A percentile compares a stretch with the other conserved stretches of the same genome.
phyloP scores from a whole-genome alignment of 257 asterid genomes.

The Coffea canephora region DNA sequence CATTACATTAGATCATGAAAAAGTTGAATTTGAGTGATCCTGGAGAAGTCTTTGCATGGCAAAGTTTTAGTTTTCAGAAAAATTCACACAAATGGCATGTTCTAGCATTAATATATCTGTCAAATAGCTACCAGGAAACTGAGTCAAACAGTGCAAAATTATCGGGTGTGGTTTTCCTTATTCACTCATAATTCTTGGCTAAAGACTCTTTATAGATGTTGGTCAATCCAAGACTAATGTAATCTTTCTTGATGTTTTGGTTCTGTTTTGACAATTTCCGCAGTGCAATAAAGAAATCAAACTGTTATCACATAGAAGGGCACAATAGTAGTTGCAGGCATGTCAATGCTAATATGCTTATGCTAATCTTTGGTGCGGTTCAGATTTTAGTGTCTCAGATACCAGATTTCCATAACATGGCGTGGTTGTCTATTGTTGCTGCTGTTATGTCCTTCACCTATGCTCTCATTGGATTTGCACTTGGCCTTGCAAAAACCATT shows the following conservation, averaged over 20 bases:
- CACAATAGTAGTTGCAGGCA: constrained; percentile 44
- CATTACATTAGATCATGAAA: too few species aligned
- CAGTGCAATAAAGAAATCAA: constrained; percentile 70
- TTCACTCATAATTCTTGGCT: neutral
- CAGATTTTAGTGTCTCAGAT: constrained; percentile 64
- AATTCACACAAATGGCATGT: neutral
- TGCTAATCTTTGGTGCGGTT: constrained; percentile 52
- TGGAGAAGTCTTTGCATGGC: neutral
- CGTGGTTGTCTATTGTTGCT: constrained; percentile 62
- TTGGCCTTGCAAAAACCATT: constrained; percentile 65
- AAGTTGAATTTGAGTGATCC: neutral
- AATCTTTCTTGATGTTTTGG: neutral
- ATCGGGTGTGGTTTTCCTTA: neutral
- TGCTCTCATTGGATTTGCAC: constrained; percentile 57
- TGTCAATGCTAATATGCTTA: constrained; percentile 34
- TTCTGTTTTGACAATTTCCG: constrained; percentile 6
- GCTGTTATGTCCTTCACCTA: constrained; percentile 71
- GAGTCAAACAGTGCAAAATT: neutral
- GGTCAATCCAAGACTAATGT: neutral
- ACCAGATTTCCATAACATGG: constrained; percentile 61
- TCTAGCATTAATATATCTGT: too few species aligned
- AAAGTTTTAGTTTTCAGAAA: too few species aligned
- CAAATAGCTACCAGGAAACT: neutral
- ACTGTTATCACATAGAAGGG: constrained; percentile 63
- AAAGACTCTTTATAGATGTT: neutral